A percentile compares a stretch with the other conserved stretches of the same genome.
Conservation (phyloP, 768 basidiomycete species). For the Trametes punicea region DNA sequence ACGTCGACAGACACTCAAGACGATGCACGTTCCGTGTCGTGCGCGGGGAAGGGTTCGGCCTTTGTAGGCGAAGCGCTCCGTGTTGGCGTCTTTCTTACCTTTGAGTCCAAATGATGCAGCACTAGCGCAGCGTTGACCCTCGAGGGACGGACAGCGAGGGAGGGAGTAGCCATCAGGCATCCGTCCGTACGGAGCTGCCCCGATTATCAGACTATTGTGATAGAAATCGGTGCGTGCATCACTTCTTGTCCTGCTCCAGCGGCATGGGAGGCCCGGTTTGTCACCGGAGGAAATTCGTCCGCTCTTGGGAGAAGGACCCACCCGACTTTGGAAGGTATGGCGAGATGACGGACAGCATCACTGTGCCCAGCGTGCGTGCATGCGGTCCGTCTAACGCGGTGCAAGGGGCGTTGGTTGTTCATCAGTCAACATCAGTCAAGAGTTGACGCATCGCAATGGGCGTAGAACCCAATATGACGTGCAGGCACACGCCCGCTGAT, state of each 20-base stretch:
- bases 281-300: neutral
- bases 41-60: too few species aligned
- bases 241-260: neutral
- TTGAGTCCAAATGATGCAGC: too few species aligned
- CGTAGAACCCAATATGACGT: neutral
- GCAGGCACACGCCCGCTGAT: neutral
- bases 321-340: too few species aligned
- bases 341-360: too few species aligned
- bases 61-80: too few species aligned
- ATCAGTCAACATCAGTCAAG: neutral
- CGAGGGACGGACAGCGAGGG: neutral
- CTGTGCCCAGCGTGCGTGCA: too few species aligned
- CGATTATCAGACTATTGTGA: slow-evolving; percentile 1
- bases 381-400: too few species aligned
- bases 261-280: neutral
- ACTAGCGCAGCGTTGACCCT: too few species aligned
- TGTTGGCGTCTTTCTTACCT: too few species aligned
- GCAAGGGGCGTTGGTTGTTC: neutral
- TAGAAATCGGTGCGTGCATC: slow-evolving; percentile 1
- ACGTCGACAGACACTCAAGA: too few species aligned
- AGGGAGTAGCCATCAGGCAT: slow-evolving; percentile 1
- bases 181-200: neutral
- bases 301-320: too few species aligned
- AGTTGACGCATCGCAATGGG: neutral
- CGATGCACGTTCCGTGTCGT: too few species aligned